A percentile compares a stretch with the other conserved stretches of the same genome.
phyloP scores from a whole-genome alignment of 192 early-diverging fungal genomes.

The Coemansia sp. region DNA sequence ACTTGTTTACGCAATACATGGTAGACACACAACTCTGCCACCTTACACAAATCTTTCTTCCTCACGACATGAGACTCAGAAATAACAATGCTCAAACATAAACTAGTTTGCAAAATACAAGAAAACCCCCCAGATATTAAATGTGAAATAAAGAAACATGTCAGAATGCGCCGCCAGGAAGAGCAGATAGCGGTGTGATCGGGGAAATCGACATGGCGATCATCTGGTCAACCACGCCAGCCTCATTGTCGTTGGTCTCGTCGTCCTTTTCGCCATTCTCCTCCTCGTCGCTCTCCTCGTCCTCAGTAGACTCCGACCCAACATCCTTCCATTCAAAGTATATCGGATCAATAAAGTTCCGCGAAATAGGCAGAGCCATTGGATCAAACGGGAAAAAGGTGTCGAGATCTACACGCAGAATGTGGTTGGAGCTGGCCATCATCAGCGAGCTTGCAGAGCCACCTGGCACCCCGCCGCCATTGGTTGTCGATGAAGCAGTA shows the following conservation, averaged over 20 bases:
- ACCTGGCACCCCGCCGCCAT: constrained; percentile 3
- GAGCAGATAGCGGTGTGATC: constrained; percentile 19
- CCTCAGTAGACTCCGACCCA: constrained; percentile 54
- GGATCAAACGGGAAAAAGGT: constrained; percentile 97
- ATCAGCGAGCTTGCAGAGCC: constrained; percentile 6
- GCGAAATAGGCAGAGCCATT: constrained; percentile 70
- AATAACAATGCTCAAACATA: not conserved
- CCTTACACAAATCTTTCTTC: too few species aligned
- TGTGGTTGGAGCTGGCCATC: constrained; percentile 12
- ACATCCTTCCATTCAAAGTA: constrained; percentile 82
- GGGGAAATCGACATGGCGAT: constrained; percentile 51
- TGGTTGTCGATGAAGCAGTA: not conserved
- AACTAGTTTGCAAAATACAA: not conserved
- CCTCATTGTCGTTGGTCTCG: constrained; percentile 53
- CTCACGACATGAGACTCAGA: too few species aligned
- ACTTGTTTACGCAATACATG: too few species aligned
- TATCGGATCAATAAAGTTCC: constrained; percentile 64
- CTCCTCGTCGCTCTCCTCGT: constrained; percentile 55
- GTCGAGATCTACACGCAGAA: constrained; percentile 58
- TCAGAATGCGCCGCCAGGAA: constrained; percentile 11
- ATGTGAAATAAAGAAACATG: not conserved
- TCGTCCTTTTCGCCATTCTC: constrained; percentile 61
- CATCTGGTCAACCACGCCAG: constrained; percentile 35
- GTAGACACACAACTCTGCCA: too few species aligned
- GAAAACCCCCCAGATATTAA: not conserved